Evolutionary conservation across 1,284 basidiomycete species (phyloP).

Genomic region (Pseudozyma tsukubaensis): DNA sequence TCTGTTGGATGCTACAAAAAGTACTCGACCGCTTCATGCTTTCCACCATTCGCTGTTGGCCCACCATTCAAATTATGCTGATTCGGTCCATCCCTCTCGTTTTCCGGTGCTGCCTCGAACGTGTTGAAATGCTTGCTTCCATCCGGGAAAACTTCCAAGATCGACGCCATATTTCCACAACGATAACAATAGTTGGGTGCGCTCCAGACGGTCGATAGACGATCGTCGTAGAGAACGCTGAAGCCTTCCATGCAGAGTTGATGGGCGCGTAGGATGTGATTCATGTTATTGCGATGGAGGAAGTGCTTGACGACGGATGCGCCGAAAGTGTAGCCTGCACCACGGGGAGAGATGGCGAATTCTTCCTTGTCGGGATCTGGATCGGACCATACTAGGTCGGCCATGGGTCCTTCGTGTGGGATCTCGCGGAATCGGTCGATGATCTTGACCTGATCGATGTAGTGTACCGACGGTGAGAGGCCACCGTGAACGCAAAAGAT

Average conservation of each 20-base stretch:
- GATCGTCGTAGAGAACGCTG: constrained; percentile 91
- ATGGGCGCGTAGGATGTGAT: constrained; percentile 95
- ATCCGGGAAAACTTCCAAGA: constrained; percentile 92
- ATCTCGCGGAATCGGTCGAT: constrained; percentile 99
- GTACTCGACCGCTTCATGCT: constrained; percentile 61
- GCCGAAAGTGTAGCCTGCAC: constrained; percentile 98
- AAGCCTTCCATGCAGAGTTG: constrained; percentile 99
- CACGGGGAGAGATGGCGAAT: constrained; percentile 96
- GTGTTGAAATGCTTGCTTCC: constrained; percentile 94
- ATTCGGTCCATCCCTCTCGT: constrained; percentile 74
- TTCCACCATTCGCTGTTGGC: constrained; percentile 28
- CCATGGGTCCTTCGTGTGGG: constrained; percentile 99
- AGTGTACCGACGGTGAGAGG: constrained; percentile 95
- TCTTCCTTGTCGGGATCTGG: constrained; percentile 99
- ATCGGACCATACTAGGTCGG: constrained; percentile 99
- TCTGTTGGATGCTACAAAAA: constrained; percentile 43
- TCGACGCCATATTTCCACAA: constrained; percentile 96
- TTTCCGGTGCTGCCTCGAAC: constrained; percentile 97
- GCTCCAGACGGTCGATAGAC: constrained; percentile 96
- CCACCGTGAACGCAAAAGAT: constrained; percentile 99
- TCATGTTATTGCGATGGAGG: constrained; percentile 88
- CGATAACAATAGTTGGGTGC: constrained; percentile 99
- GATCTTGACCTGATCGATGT: constrained; percentile 99
- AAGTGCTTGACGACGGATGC: constrained; percentile 99
- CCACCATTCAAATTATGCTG: constrained; percentile 46